Evolutionary conservation across 257 asterid species (phyloP).

Genomic region (Osmanthus fragrans): DNA sequence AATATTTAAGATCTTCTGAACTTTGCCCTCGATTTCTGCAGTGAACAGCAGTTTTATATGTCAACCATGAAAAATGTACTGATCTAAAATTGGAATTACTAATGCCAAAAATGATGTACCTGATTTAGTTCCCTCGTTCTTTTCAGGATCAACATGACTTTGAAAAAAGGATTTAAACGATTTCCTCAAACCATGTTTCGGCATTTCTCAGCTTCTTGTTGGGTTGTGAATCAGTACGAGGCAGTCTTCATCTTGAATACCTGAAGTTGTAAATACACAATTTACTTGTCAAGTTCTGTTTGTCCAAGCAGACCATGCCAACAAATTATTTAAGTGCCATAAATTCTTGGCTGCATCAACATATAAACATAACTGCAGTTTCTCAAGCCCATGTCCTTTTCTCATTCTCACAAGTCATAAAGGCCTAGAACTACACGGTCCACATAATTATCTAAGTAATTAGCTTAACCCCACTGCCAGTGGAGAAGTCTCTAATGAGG

Average conservation of each 20-base stretch:
- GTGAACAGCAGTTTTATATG: slow-evolving; percentile 9
- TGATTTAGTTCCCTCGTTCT: slow-evolving; percentile 55
- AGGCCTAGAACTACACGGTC: not conserved
- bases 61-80: not conserved
- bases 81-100: slow-evolving; percentile 3
- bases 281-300: not conserved
- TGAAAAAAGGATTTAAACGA: slow-evolving; percentile 53
- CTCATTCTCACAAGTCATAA: not conserved
- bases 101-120: slow-evolving; percentile 38
- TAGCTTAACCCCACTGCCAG: not conserved
- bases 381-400: not conserved
- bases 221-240: slow-evolving; percentile 13
- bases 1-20: slow-evolving; percentile 60
- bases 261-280: not conserved
- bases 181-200: slow-evolving; percentile 55
- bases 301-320: not conserved
- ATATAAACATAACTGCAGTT: not conserved
- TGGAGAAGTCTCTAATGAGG: not conserved
- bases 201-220: slow-evolving; percentile 47
- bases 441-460: not conserved
- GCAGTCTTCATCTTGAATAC: slow-evolving; percentile 22
- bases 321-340: not conserved
- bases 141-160: slow-evolving; percentile 50
- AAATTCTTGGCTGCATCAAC: not conserved
- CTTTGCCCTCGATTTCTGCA: slow-evolving; percentile 73